phyloP scores from a whole-genome alignment of 1,284 basidiomycete genomes.

The Cystobasidium pallidum region DNA sequence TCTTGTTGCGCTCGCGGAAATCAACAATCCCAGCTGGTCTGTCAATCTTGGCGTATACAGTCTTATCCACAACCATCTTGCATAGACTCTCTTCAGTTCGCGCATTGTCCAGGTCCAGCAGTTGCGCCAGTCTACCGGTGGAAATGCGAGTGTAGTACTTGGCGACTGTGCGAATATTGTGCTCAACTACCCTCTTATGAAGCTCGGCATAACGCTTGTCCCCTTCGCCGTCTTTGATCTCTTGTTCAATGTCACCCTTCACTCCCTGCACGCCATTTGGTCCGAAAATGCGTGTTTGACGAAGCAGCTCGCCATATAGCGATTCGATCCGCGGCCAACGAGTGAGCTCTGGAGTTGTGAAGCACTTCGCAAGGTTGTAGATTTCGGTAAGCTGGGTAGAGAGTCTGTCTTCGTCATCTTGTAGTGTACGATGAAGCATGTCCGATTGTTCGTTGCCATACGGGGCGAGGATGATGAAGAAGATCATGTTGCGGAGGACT shows the following conservation, averaged over 20 bases:
- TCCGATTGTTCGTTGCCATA: constrained; percentile 98
- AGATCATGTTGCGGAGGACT: constrained; percentile 73
- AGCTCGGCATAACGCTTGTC: constrained; percentile 92
- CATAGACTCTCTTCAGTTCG: constrained; percentile 87
- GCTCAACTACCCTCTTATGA: constrained; percentile 90
- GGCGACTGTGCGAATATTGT: constrained; percentile 95
- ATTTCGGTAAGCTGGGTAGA: constrained; percentile 80
- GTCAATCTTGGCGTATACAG: constrained; percentile 92
- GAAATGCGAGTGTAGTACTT: constrained; percentile 95
- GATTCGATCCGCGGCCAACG: constrained; percentile 95
- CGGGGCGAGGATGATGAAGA: constrained; percentile 89
- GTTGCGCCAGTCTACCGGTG: constrained; percentile 74
- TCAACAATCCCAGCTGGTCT: constrained; percentile 81
- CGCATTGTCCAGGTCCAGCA: constrained; percentile 80
- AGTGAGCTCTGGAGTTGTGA: constrained; percentile 94
- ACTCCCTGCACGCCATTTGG: constrained; percentile 49
- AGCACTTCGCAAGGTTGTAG: constrained; percentile 93
- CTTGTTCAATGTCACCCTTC: constrained; percentile 51
- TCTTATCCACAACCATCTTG: constrained; percentile 84
- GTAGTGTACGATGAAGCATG: constrained; percentile 85
- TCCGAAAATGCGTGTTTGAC: constrained; percentile 76
- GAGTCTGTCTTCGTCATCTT: constrained; percentile 72
- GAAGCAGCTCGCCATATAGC: constrained; percentile 83
- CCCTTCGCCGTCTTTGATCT: constrained; percentile 56
- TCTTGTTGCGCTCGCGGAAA: constrained; percentile 64